A percentile compares a stretch with the other conserved stretches of the same genome.
Evolutionary conservation across 2,329 filamentous ascomycete genomes (phyloP).

Genomic region (Botrytis porri): DNA sequence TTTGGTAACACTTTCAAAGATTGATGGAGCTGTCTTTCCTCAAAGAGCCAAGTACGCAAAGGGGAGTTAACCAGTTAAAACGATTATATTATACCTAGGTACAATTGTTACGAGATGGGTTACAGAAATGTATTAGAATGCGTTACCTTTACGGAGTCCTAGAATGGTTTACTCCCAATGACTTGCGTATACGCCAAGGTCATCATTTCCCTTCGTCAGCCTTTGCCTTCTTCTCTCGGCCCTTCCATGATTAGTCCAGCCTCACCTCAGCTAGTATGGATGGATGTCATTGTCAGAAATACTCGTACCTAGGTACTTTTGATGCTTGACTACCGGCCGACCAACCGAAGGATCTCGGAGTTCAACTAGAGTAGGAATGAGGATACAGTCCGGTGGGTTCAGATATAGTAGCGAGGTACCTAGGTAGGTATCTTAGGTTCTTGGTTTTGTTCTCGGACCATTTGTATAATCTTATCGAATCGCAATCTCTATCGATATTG

Average conservation of each 20-base stretch:
- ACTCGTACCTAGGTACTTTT: neutral
- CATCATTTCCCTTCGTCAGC: neutral
- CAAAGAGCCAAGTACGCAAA: neutral
- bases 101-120: constrained; percentile 1
- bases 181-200: neutral
- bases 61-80: neutral
- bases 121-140: neutral
- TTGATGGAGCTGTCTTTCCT: neutral
- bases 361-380: neutral
- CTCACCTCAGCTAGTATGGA: neutral
- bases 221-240: neutral
- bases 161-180: neutral
- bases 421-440: too few relatives aligned
- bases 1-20: neutral
- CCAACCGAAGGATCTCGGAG: neutral
- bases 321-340: neutral
- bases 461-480: neutral
- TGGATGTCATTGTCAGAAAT: neutral
- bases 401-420: neutral
- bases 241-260: neutral
- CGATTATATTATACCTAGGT: neutral
- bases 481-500: neutral
- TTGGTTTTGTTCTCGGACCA: neutral
- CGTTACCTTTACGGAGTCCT: neutral
- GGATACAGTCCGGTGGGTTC: neutral